Evolutionary conservation across 768 basidiomycete genomes (phyloP).

Genomic region (Boletus sp.): DNA sequence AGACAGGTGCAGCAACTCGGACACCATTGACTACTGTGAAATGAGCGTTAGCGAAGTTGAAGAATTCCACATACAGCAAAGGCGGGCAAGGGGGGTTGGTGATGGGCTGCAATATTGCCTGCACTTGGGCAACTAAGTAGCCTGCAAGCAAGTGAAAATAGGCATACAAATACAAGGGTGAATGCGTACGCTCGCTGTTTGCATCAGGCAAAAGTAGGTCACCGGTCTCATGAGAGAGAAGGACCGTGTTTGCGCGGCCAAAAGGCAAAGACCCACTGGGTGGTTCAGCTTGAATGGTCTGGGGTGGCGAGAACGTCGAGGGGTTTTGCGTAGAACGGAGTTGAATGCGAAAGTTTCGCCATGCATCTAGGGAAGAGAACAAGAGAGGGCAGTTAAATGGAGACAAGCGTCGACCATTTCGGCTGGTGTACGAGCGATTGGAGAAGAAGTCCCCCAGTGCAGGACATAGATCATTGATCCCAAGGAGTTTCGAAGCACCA

Average conservation of each 20-base stretch:
- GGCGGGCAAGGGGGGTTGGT: not conserved
- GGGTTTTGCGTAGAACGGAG: not conserved
- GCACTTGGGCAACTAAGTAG: conserved; percentile 2
- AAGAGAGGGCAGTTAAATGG: not conserved
- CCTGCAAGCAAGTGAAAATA: not conserved
- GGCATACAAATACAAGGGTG: no score
- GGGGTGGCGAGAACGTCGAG: not conserved
- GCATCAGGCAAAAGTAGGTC: not conserved
- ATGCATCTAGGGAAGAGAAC: conserved; percentile 2
- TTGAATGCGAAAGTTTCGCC: conserved; percentile 10
- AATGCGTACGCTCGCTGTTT: not conserved
- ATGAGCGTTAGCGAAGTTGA: not conserved
- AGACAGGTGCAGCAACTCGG: not conserved
- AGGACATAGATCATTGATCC: conserved; percentile 3
- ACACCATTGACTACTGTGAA: not conserved
- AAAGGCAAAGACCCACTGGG: not conserved
- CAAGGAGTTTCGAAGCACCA: not conserved
- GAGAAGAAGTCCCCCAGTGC: conserved; percentile 6
- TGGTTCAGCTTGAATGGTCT: conserved; percentile 9
- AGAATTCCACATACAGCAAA: not conserved
- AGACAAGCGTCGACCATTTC: not conserved
- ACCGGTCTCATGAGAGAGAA: conserved; percentile 6
- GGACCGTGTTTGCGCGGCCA: conserved; percentile 2
- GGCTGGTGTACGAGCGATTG: not conserved
- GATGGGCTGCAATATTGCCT: not conserved